A percentile compares a stretch with the other conserved stretches of the same genome.
phyloP scores from a whole-genome alignment of 2,329 filamentous ascomycete species.

The Paecilomyces fulvus region DNA sequence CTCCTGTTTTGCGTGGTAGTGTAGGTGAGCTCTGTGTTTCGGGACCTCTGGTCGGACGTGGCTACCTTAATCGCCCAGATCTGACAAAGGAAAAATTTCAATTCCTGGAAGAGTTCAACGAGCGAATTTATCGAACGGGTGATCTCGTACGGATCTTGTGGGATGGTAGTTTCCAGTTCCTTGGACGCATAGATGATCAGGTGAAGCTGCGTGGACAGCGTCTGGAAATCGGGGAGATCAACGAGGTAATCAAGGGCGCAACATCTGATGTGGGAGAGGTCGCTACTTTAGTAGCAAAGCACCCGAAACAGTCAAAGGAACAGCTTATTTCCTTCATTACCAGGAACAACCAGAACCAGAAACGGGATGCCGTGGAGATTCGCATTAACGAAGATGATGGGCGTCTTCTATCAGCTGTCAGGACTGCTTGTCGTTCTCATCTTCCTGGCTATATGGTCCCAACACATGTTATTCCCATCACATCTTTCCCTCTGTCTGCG shows the following conservation, averaged over 20 bases:
- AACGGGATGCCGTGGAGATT: slow-evolving; percentile 12
- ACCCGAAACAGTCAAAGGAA: slow-evolving; percentile 65
- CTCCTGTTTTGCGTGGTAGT: slow-evolving; percentile 66
- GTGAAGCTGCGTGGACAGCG: slow-evolving; percentile 85
- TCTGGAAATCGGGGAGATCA: slow-evolving; percentile 85
- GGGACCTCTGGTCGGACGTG: slow-evolving; percentile 78
- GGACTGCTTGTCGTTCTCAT: slow-evolving; percentile 56
- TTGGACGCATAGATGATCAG: slow-evolving; percentile 83
- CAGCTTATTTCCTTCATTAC: slow-evolving; percentile 69
- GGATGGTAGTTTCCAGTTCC: slow-evolving; percentile 76
- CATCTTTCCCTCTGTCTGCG: slow-evolving; percentile 66
- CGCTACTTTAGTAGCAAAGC: slow-evolving; percentile 66
- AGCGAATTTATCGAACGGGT: slow-evolving; percentile 75
- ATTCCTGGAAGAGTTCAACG: slow-evolving; percentile 45
- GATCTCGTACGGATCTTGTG: slow-evolving; percentile 76
- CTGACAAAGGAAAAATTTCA: slow-evolving; percentile 72
- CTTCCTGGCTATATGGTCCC: slow-evolving; percentile 87
- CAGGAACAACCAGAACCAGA: slow-evolving; percentile 8
- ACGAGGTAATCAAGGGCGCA: slow-evolving; percentile 64
- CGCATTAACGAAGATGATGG: slow-evolving; percentile 34
- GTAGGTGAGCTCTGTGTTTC: slow-evolving; percentile 85
- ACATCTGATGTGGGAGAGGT: slow-evolving; percentile 56
- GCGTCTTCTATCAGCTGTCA: slow-evolving; percentile 40
- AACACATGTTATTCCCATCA: slow-evolving; percentile 67
- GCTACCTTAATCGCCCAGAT: slow-evolving; percentile 74